A percentile compares a stretch with the other conserved stretches of the same genome.
Evolutionary conservation across 140 eudicot species (phyloP).

Genomic region (Stevia rebaudiana): DNA sequence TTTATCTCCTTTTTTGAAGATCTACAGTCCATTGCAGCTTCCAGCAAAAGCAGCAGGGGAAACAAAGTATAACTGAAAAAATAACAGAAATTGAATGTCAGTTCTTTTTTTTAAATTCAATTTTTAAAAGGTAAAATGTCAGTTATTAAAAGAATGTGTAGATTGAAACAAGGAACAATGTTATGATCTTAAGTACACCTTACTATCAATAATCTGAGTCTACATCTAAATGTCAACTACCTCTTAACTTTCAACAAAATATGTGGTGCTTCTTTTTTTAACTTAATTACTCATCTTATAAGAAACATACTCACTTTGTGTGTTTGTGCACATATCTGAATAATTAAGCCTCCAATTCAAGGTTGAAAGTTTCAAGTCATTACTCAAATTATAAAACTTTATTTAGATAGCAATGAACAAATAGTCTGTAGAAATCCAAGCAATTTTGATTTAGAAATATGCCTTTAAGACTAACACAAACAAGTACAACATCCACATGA

Average conservation of each 20-base stretch:
- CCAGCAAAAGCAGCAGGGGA: conserved; percentile 78
- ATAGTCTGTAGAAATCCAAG: neutral
- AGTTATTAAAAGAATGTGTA: neutral
- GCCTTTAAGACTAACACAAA: neutral
- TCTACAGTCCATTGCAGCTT: conserved; percentile 70
- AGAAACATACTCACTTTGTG: neutral
- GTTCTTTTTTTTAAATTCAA: neutral
- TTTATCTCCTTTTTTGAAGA: conserved; percentile 28
- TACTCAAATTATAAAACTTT: neutral
- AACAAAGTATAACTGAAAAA: conserved; percentile 69
- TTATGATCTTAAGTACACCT: neutral
- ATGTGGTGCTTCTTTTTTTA: neutral
- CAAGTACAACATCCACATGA: neutral
- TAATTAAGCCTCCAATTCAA: neutral
- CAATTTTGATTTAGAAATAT: conserved; percentile 1
- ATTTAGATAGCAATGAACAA: neutral
- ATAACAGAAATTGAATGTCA: conserved; percentile 1
- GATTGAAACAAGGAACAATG: neutral
- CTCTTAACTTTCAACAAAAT: conserved; percentile 5
- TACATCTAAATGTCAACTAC: neutral
- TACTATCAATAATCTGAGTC: neutral
- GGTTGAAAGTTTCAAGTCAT: neutral
- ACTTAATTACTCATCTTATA: neutral
- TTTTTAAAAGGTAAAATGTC: neutral
- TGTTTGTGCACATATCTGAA: neutral